Evolutionary conservation across 2,329 filamentous ascomycete genomes (phyloP), one percentile per base, ranked within the genome.

Genomic region (Fusarium sp.): DNA sequence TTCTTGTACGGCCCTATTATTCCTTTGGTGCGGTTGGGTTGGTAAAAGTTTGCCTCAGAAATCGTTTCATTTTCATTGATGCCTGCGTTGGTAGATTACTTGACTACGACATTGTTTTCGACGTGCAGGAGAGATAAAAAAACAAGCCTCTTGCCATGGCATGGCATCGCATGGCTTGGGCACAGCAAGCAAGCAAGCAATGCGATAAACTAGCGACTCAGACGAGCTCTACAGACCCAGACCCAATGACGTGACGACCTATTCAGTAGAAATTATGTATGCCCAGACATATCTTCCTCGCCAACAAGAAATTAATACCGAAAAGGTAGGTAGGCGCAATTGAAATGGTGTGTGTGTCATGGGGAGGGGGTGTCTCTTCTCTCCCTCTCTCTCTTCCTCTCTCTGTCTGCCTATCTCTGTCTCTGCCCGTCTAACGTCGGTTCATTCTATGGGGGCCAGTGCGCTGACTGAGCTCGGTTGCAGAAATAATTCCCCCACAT

Each of bases 351-450:
- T 68, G 58, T 59, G 65, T 55, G 55, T 54, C 37, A 64, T 44
- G 56, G 50, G 55, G 55, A 26, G 54, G 69, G 60, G 60, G 67
- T 42, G 65, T 52, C 42, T 26, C 4, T 46, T 12, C 4, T 46
- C 7, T 48, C 23, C 23, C 25, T 34, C 44, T 37, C 31, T 31
- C 7, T 5, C 7, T 9, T 6, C 12, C 30, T 31, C 30, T 16
- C 14, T 16, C 7, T 34, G 16, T 18, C 16, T 42, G 21, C 21
- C 21, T 23, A 1, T 23, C 21, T 23, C 21, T 23, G 3, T 5
- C 14, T 46, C 18, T 30, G 28, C 43, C 44, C 66, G 71, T 72
- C 65, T 70, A 71, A 60, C 59, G 34, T 74, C 69, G 70, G 62
- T 70, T 74, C 65, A 62, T 62, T 25, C 30, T 26, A 60, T 28